Evolutionary conservation across 2,329 filamentous ascomycete genomes (phyloP).

Genomic region (Nectriaceae sp.): DNA sequence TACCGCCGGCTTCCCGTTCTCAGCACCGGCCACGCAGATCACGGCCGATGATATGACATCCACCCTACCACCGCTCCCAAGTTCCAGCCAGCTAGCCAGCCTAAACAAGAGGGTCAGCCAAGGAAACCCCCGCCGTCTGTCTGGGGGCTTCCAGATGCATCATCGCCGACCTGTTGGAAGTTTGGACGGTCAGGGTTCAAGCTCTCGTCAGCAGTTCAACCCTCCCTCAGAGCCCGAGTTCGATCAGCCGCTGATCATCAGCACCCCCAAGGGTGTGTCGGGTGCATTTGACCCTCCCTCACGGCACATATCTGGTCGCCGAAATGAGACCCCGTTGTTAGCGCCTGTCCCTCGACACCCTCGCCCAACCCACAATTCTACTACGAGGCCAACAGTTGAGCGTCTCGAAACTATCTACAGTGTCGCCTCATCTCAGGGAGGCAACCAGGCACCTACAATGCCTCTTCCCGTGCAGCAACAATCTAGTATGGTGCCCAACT

Average conservation of each 20-base stretch:
- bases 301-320: conserved; percentile 33
- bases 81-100: conserved; percentile 41
- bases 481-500: conserved; percentile 28
- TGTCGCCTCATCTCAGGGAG: conserved; percentile 23
- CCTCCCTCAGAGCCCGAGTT: conserved; percentile 26
- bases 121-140: conserved; percentile 43
- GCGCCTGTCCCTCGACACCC: conserved; percentile 57
- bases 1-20: conserved; percentile 41
- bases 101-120: conserved; percentile 41
- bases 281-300: conserved; percentile 53
- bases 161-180: conserved; percentile 41
- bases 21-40: conserved; percentile 38
- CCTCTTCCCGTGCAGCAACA: conserved; percentile 18
- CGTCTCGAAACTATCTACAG: conserved; percentile 59
- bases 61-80: conserved; percentile 40
- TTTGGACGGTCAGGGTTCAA: conserved; percentile 23
- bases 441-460: conserved; percentile 11
- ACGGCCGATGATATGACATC: conserved; percentile 35
- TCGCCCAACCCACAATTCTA: conserved; percentile 36
- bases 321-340: conserved; percentile 48
- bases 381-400: conserved; percentile 49
- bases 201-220: conserved; percentile 11
- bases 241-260: conserved; percentile 61
- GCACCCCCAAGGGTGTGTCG: conserved; percentile 56
- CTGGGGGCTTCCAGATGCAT: conserved; percentile 41